Conservation (phyloP, 1,284 basidiomycete species). For the Puccinia polysora region DNA sequence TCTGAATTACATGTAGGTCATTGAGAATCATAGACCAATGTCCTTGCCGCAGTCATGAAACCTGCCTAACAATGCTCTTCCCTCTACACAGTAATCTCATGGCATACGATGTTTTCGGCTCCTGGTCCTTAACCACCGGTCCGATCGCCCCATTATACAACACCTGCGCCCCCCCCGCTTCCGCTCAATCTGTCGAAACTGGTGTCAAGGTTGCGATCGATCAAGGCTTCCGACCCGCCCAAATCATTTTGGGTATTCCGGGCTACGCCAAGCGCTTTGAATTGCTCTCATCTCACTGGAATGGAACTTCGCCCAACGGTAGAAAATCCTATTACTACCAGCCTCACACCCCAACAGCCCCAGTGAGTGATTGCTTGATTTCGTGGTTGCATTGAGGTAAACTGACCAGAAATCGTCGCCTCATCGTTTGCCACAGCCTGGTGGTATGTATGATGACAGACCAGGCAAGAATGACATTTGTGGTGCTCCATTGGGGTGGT, state of each 20-base stretch:
- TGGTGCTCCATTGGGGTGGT: constrained; percentile 15
- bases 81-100: constrained; percentile 17
- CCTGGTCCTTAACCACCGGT: constrained; percentile 30
- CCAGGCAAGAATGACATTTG: constrained; percentile 29
- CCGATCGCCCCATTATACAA: not conserved
- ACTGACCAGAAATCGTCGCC: not conserved
- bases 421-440: constrained; percentile 1
- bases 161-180: constrained; percentile 17
- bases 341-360: constrained; percentile 22
- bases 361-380: not conserved
- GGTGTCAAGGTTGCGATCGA: not conserved
- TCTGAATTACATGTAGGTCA: constrained; percentile 18
- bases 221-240: constrained; percentile 32
- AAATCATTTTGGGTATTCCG: constrained; percentile 33
- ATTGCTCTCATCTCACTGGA: not conserved
- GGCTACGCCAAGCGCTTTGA: constrained; percentile 35
- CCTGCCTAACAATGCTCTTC: not conserved
- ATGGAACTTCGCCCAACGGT: not conserved
- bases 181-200: constrained; percentile 2
- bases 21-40: not conserved
- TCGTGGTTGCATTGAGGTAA: not conserved
- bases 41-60: not conserved
- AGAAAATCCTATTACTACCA: constrained; percentile 20
- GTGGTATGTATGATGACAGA: constrained; percentile 32
- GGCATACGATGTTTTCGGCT: constrained; percentile 43